These are phyloP conservation scores for Amaranthus hypochondriacus DNA, from an alignment of 148 eudicot species.

Conservation along the genomic window DNA sequence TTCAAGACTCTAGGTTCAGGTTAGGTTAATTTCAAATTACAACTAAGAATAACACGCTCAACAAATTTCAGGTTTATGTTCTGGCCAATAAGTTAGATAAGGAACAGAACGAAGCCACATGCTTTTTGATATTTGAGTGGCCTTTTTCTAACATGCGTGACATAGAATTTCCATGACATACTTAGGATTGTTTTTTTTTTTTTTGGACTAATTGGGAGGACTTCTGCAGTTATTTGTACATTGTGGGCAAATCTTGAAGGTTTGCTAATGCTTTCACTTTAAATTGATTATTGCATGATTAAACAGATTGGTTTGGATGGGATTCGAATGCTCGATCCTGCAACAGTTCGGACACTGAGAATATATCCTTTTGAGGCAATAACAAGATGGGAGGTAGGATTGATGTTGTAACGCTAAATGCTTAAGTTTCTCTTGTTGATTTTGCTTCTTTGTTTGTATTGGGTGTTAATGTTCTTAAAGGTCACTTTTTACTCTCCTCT, in stretches of 20 bases:
- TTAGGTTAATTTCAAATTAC: too few species aligned
- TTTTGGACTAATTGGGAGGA: not conserved
- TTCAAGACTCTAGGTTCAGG: too few species aligned
- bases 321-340: slow-evolving; percentile 75
- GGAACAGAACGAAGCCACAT: not conserved
- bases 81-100: too few species aligned
- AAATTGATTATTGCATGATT: not conserved
- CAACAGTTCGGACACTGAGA: slow-evolving; percentile 61
- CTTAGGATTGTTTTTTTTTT: not conserved
- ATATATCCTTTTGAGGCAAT: slow-evolving; percentile 77
- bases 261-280: not conserved
- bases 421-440: not conserved
- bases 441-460: not conserved
- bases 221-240: too few species aligned
- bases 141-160: too few species aligned
- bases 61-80: too few species aligned
- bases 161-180: too few species aligned
- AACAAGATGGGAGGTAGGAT: slow-evolving; percentile 72
- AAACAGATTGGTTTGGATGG: slow-evolving; percentile 90
- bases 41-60: too few species aligned
- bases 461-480: not conserved
- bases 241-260: too few species aligned
- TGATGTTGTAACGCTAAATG: not conserved
- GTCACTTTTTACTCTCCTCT: slow-evolving; percentile 8
- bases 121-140: not conserved